Evolutionary conservation across 441 rosid species (phyloP), one percentile per base, ranked within the genome.

Genomic region (Bruguiera hainesii): DNA sequence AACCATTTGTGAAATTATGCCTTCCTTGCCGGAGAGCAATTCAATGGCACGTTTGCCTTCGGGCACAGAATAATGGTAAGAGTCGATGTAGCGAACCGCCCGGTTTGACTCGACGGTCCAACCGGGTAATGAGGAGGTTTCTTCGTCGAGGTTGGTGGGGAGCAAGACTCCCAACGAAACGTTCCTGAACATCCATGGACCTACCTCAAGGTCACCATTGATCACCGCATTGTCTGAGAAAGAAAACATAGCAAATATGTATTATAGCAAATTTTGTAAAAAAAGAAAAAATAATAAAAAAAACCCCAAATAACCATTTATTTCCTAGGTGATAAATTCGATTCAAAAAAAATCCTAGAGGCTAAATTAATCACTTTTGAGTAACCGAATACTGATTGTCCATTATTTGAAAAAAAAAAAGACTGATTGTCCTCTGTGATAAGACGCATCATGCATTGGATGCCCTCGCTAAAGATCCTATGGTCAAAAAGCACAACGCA

Each of bases 71-170:
- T 70, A 94, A 74, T 94, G 98, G 73, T 88, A 67, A 0, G 96
- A 89, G 79, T 94, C 97, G 0, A 94, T 82, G 83, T 76, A 94
- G 19, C 98, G 88, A 15, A 94, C 87, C 0, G 98, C 98, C 69
- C 96, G 72, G 78, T 89, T 91, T 0, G 98, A 91, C 68, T 94
- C 97, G 0, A 94, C 92, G 1, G 61, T 91, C 98, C 98, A 94
- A 30, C 98, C 96, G 0, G 98, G 98, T 51, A 94, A 77, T 3
- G 97, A 80, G 1, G 98, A 81, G 1, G 72, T 89, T 69, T 86
- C 96, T 67, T 91, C 97, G 28, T 94, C 97, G 1, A 91, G 89
- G 75, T 89, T 94, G 31, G 97, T 94, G 0, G 98, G 97, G 21
- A 94, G 93, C 61, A 94, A 39, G 15, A 91, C 96, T 1, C 97